Evolutionary conservation across 2,329 filamentous ascomycete species (phyloP), one percentile per base, ranked within the genome.

Genomic region (Mycocentrospora acerina): DNA sequence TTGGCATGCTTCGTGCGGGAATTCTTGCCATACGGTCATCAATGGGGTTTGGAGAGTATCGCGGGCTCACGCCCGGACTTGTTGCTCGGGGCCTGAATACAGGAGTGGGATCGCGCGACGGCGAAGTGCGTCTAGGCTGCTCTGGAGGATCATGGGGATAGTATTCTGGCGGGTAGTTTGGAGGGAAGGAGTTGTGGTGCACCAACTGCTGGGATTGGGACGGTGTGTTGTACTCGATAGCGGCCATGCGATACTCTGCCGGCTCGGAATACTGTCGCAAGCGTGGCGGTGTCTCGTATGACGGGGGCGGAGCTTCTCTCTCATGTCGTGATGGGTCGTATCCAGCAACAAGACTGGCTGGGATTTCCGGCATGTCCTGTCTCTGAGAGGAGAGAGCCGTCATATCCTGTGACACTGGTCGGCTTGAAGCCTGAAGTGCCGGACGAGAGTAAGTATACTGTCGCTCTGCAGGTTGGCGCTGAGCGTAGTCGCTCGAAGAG

Each of bases 1-100:
- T 70, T 7, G 73, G 70, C 24, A 77, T 79, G 47, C 51, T 75
- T 64, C 49, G 71, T 59, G 50, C 66, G 66, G 48, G 75, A 62
- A 54, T 67, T 18, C 66, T 57, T 26, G 67, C 65, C 27, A 55
- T 64, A 39, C 75, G 48, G 29, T 56, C 63, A 14, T 62, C 50
- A 2, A 45, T 37, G 19, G 60, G 45, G 48, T 62, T 47, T 27
- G 66, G 40, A 32, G 53, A 51, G 32, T 58, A 40, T 7, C 42
- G 40, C 6, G 60, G 59, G 29, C 44, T 62, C 7, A 49, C 60
- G 7, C 60, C 64, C 11, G 76, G 76, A 29, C 70, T 77, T 35
- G 67, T 62, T 12, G 64, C 68, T 22, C 69, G 64, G n/a, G 66
- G 67, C 45, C 70, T 72, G 37, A 71, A 59, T 13, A 71, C 59